Conservation (phyloP, 306 rosid genomes). For the Dicorynia guianensis region DNA sequence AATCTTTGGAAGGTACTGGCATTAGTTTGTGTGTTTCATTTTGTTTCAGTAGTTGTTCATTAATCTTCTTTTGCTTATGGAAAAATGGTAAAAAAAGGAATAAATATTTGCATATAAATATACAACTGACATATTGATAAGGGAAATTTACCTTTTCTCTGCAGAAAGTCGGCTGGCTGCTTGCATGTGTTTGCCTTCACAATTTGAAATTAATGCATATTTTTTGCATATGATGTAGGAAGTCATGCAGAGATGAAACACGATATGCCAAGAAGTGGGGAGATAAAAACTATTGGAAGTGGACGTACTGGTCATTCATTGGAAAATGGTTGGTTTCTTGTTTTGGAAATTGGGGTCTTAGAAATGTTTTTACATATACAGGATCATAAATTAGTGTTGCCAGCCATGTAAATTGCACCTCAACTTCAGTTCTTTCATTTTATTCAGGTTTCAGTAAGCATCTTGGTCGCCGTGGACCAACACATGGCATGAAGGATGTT, state of each 20-base stretch:
- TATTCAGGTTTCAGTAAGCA: constrained; percentile 63
- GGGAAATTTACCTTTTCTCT: no score
- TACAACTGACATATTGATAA: not conserved
- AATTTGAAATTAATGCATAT: constrained; percentile 21
- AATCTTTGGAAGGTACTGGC: constrained; percentile 61
- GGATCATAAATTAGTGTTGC: not conserved
- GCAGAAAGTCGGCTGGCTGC: not conserved
- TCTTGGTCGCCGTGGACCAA: constrained; percentile 67
- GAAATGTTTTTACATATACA: not conserved
- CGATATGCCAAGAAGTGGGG: constrained; percentile 54
- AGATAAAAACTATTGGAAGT: constrained; percentile 51
- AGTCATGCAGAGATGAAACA: constrained; percentile 46
- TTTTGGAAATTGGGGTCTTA: constrained; percentile 23
- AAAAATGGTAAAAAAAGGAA: not conserved
- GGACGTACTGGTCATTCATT: constrained; percentile 53
- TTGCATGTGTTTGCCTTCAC: constrained; percentile 5
- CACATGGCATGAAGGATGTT: constrained; percentile 59
- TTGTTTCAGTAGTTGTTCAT: constrained; percentile 6
- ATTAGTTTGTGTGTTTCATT: constrained; percentile 9
- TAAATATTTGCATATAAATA: not conserved
- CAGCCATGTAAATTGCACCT: not conserved
- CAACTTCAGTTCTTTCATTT: constrained; percentile 16
- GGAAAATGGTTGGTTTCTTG: constrained; percentile 63
- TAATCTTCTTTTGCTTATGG: constrained; percentile 23
- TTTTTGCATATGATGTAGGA: constrained; percentile 44